Base-by-base conservation (phyloP, 257 asterid species). In the Solanum megistacrolobum region DNA sequence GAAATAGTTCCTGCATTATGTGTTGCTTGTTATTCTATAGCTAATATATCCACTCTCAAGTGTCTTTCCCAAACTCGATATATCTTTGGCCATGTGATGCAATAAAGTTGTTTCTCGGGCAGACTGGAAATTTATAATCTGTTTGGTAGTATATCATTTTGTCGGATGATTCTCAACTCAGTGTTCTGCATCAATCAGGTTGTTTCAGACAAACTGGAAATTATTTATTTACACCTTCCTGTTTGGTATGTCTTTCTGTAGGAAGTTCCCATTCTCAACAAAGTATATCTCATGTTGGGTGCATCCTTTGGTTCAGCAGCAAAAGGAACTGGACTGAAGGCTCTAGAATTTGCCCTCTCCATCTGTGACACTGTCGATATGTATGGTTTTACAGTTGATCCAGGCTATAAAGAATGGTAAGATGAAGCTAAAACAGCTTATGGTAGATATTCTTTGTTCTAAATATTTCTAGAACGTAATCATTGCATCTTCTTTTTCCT, bases 321-420 rank as follows among this genome's bases (percentile, higher is more conserved):
- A 65, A 97, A 97, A 93, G 99, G 99, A 88, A 96, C 99, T 13
- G 99, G 99, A 85, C 92, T 97, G 89, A 97, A 97, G 95, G 99
- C 99, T 88, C 99, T 97, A 90, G 99, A 97, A 89, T 97, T 97
- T 62, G 98, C 99, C 83, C 98, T 97, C 91, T 97, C 99, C 95
- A 89, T 95, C 21, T 97, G 99, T 87, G 98, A 96, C 75, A 92
- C 95, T 87, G 99, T 96, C 79, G 98, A 97, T 87, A 97, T 97
- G 98, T 97, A 97, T 90, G 99, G 99, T 87, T 97, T 96, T 91
- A 97, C 99, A 83, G 99, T 97, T 39, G 99, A 97, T 92, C 99
- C 99, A 88, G 99, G 99, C 68, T 97, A 97, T 89, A 95, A 94
- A 89, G 99, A 97, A 92, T 94, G 94, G 93, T 92, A 91, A 34